Base-by-base conservation (phyloP, 176 grass and related monocot species). In the Tillandsia leiboldiana region DNA sequence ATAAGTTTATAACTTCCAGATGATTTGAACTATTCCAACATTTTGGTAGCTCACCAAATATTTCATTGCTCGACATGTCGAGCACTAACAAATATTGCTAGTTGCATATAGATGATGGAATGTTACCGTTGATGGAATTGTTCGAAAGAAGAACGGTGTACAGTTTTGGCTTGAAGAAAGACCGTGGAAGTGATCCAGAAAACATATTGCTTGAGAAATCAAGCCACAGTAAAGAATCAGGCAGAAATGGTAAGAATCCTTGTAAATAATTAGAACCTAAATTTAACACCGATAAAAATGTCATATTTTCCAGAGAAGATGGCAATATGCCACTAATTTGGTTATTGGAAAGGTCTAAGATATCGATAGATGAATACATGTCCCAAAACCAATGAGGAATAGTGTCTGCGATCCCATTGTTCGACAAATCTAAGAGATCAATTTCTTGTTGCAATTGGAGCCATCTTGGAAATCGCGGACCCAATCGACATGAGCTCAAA, bases 351-450 rank as follows among this genome's bases (percentile, higher is more conserved):
- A 24, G 24, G 0, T 69, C 69, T 53, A 81, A 62, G n/a, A 3
- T 17, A 2, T 0, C 9, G 7, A 87, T 53, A 0, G 64, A 50
- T 3, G 72, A 12, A 11, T 69, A 23, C 27, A 28, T 10, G 50
- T 83, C 71, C 78, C 87, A 73, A 49, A 90, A 9, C 79, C 78
- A 85, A 68, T 81, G 22, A 0, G 83, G 73, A 1, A 83, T 11
- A 1, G 2, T 59, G 0, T 75, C 76, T 1, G 63, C 59, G 53
- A 87, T 83, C 76, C 69, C 24, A n/a, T 72, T 52, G 11, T 87
- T 61, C 12, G 85, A 80, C 23, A 87, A 74, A 58, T 76, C 75
- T 11, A 87, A 26, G 20, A 0, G 0, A 0, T 0, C 0, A 18
- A 72, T 1, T 8, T 8, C 9, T 28, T 63, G 63, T 69, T 72